Evolutionary conservation across 2,329 filamentous ascomycete species (phyloP), one percentile per base, ranked within the genome.

Genomic region (Leptosphaerulina australis): DNA sequence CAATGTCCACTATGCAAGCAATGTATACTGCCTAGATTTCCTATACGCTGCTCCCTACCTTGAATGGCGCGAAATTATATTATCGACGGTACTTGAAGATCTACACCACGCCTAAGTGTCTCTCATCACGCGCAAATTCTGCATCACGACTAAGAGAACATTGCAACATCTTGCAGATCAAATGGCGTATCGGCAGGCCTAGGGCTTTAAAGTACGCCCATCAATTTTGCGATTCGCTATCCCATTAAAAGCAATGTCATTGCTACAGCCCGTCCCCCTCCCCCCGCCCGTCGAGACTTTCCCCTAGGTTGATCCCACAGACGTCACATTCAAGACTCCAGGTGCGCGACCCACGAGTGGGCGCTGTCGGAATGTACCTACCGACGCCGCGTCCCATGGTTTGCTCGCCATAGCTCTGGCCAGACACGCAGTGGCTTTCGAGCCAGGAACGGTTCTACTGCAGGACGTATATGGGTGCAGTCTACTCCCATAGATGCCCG

Each of bases 391-490:
- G 43, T 38, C 28, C 39, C 26, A 52, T 46, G 26, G 37, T 29
- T 43, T 37, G 43, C 26, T 34, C 41, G 6, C 30, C 21, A 29
- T 52, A 48, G 44, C 18, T 20, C 11, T 34, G 44, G 39, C 44
- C 39, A 25, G 17, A 39, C 24, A 44, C 44, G 35, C 35, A 20
- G 35, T 49, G 50, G 50, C 50, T 48, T 30, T 18, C 20, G 38
- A 33, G 24, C 44, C 50, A 48, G 50, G 50, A 53, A 53, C 50
- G 14, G 29, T 28, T 28, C 31, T 26, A 7, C 20, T 33, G 31
- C 43, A 26, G 38, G 30, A 8, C 24, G 11, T 21, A 12, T n/a
- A 26, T 14, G 10, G 31, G 24, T 26, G 31, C 33, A 22, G 15
- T 14, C 18, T 31, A 25, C 25, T 29, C 22, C 17, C 40, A 12